These are phyloP conservation scores for Verbascum thapsus DNA, from an alignment of 257 asterid species.

Conservation along the genomic window DNA sequence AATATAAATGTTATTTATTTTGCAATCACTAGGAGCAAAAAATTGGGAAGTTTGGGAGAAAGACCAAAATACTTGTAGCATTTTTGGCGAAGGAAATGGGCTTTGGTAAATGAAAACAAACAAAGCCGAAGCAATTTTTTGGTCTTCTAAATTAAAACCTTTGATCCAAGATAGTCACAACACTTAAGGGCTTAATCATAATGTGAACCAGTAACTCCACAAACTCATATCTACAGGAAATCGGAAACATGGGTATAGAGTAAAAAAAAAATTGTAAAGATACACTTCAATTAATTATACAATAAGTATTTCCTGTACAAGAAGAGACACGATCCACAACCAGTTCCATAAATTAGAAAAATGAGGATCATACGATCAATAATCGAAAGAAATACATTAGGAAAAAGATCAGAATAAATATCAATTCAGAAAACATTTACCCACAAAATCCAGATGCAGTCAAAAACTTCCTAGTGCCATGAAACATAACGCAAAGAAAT, in stretches of 20 bases:
- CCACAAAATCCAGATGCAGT: conserved; percentile 41
- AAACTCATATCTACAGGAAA: not conserved
- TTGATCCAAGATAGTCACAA: too few relatives aligned
- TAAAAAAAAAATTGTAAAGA: not conserved
- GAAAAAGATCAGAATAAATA: not conserved
- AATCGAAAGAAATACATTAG: not conserved
- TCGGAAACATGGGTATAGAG: not conserved
- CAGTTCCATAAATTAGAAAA: not conserved
- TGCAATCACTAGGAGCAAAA: too few relatives aligned
- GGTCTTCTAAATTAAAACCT: too few relatives aligned
- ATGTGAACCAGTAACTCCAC: conserved; percentile 8
- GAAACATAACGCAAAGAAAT: conserved; percentile 43
- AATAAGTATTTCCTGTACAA: conserved; percentile 5
- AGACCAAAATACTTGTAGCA: too few relatives aligned
- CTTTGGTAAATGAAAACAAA: too few relatives aligned
- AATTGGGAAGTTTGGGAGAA: too few relatives aligned
- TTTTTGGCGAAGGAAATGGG: too few relatives aligned
- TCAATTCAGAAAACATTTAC: conserved; percentile 42
- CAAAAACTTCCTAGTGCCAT: conserved; percentile 51
- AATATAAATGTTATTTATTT: too few relatives aligned
- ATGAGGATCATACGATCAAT: not conserved
- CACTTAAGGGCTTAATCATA: not conserved
- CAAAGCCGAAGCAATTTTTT: too few relatives aligned
- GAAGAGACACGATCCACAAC: not conserved
- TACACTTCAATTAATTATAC: not conserved